phyloP scores from a whole-genome alignment of 768 basidiomycete species.

The Cyclocybe cylindracea region DNA sequence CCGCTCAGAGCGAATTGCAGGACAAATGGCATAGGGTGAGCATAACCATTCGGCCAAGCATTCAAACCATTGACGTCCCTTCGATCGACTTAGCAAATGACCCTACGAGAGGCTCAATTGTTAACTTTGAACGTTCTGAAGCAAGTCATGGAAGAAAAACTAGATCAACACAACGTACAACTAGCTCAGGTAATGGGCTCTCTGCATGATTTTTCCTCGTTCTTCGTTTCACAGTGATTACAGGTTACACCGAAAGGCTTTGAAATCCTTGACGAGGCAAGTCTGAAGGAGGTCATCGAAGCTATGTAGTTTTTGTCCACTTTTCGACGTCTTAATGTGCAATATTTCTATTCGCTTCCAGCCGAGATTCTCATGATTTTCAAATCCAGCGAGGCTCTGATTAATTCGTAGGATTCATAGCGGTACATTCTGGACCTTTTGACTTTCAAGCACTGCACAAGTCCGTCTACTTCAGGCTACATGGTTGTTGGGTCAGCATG shows the following conservation, averaged over 20 bases:
- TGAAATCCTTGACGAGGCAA: slow-evolving; percentile 80
- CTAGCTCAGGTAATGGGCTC: slow-evolving; percentile 75
- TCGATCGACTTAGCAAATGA: slow-evolving; percentile 73
- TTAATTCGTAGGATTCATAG: too few relatives aligned
- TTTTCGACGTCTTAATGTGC: slow-evolving; percentile 17
- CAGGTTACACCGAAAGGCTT: slow-evolving; percentile 92
- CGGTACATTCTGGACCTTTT: too few relatives aligned
- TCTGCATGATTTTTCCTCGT: not conserved
- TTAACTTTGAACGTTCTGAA: slow-evolving; percentile 89
- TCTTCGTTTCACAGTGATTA: slow-evolving; percentile 1
- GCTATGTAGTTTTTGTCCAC: slow-evolving; percentile 56
- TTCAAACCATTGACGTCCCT: slow-evolving; percentile 3
- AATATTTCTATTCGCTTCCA: slow-evolving; percentile 4
- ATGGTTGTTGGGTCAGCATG: not conserved
- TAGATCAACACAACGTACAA: slow-evolving; percentile 98
- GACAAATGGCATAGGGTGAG: slow-evolving; percentile 94
- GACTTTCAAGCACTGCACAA: too few relatives aligned
- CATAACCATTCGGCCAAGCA: not conserved
- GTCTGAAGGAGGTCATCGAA: slow-evolving; percentile 84
- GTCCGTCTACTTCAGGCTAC: slow-evolving; percentile 33
- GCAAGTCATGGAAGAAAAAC: slow-evolving; percentile 99
- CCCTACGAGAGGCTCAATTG: slow-evolving; percentile 82
- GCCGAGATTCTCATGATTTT: not conserved
- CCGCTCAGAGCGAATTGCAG: slow-evolving; percentile 95
- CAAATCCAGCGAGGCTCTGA: not conserved